These are phyloP conservation scores for Schizophyllum amplum DNA, from an alignment of 1,284 basidiomycete species.

Conservation along the genomic window DNA sequence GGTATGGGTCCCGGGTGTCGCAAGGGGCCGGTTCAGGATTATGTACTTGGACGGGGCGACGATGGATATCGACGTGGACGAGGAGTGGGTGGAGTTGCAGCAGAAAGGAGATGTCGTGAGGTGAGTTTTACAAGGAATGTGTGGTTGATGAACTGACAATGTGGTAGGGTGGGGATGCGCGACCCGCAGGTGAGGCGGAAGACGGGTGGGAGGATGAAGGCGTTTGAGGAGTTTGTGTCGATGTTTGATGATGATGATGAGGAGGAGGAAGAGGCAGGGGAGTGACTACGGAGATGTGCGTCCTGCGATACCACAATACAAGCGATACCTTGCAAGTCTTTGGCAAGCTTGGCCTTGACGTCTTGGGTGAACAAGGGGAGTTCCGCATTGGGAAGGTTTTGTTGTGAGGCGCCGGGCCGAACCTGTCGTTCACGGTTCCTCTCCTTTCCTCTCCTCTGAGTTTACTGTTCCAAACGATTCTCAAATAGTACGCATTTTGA, in stretches of 20 bases:
- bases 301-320: neutral
- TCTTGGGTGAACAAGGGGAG: no score
- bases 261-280: neutral
- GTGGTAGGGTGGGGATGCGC: slow-evolving; percentile 25
- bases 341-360: no score
- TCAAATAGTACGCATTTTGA: no score
- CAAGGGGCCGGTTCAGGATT: slow-evolving; percentile 32
- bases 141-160: neutral
- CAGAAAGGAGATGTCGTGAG: slow-evolving; percentile 19
- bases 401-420: no score
- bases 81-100: slow-evolving; percentile 30
- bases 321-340: neutral
- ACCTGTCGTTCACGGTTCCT: no score
- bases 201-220: slow-evolving; percentile 33
- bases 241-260: slow-evolving; percentile 26
- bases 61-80: slow-evolving; percentile 34
- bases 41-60: slow-evolving; percentile 39
- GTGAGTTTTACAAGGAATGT: slow-evolving; percentile 16
- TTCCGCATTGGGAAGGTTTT: no score
- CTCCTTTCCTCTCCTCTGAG: no score
- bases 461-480: no score
- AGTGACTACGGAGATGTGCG: no score
- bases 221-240: slow-evolving; percentile 32
- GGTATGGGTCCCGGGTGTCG: slow-evolving; percentile 26
- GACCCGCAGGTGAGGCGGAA: slow-evolving; percentile 24